Conservation (phyloP, 2,329 filamentous ascomycete genomes). For the Phaeosphaeriaceae sp. region DNA sequence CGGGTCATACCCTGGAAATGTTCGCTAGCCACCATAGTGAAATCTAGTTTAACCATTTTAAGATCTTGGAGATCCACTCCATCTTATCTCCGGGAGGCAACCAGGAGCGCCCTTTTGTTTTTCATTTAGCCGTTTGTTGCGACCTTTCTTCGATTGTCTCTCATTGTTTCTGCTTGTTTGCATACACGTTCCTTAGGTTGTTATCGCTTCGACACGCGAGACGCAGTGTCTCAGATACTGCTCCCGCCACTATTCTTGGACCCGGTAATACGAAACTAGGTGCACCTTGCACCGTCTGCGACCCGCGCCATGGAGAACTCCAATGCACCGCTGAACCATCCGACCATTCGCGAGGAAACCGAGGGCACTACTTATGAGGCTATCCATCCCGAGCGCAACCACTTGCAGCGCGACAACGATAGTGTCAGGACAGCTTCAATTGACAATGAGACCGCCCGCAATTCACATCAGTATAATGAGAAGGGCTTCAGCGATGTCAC, state of each 20-base stretch:
- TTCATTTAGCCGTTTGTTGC: slow-evolving; percentile 11
- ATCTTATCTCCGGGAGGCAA: slow-evolving; percentile 19
- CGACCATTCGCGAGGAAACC: slow-evolving; percentile 28
- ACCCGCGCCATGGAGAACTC: slow-evolving; percentile 33
- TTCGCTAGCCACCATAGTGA: slow-evolving; percentile 8
- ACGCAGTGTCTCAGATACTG: slow-evolving; percentile 12
- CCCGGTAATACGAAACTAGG: slow-evolving; percentile 12
- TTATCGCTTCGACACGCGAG: slow-evolving; percentile 10
- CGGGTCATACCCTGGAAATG: neutral
- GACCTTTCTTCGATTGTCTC: slow-evolving; percentile 1
- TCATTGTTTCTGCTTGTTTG: slow-evolving; percentile 8
- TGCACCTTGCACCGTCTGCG: slow-evolving; percentile 22
- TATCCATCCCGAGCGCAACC: slow-evolving; percentile 31
- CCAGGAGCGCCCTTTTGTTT: slow-evolving; percentile 11
- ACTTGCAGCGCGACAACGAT: slow-evolving; percentile 21
- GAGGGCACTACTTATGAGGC: slow-evolving; percentile 35
- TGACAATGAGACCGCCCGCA: slow-evolving; percentile 27
- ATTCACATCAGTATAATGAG: slow-evolving; percentile 27
- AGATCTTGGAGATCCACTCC: slow-evolving; percentile 12
- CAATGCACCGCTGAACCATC: slow-evolving; percentile 11
- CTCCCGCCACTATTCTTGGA: neutral
- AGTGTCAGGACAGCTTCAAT: slow-evolving; percentile 31
- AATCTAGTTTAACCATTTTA: slow-evolving; percentile 15
- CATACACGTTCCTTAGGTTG: slow-evolving; percentile 20
- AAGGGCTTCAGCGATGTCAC: slow-evolving; percentile 20